Evolutionary conservation across 306 rosid species (phyloP).

Genomic region (Bauhinia variegata): DNA sequence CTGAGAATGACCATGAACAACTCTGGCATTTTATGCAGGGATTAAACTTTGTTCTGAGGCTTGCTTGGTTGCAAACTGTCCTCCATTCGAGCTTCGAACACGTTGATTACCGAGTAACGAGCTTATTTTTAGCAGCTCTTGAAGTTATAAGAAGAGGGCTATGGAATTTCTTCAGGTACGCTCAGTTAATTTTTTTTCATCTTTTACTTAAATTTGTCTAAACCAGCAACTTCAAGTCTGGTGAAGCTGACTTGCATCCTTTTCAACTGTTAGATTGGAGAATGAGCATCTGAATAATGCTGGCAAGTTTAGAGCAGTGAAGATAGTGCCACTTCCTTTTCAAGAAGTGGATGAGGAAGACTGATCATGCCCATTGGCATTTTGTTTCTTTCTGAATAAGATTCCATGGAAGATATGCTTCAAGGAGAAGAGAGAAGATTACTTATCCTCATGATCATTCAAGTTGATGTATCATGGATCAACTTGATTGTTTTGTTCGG

Average conservation of each 20-base stretch:
- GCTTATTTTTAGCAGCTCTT: slow-evolving; percentile 89
- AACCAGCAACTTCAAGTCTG: too few species aligned
- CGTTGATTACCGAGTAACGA: slow-evolving; percentile 81
- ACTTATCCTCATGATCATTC: slow-evolving; percentile 43
- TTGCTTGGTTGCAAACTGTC: slow-evolving; percentile 98
- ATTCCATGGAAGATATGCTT: slow-evolving; percentile 45
- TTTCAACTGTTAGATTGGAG: slow-evolving; percentile 72
- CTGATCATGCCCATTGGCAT: slow-evolving; percentile 58
- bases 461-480: slow-evolving; percentile 58
- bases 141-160: slow-evolving; percentile 94
- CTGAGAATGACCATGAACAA: slow-evolving; percentile 35
- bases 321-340: slow-evolving; percentile 93
- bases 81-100: slow-evolving; percentile 84
- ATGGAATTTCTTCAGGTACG: slow-evolving; percentile 95
- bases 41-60: slow-evolving; percentile 79
- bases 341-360: slow-evolving; percentile 96
- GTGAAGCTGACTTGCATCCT: background rate
- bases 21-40: slow-evolving; percentile 72
- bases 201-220: too few species aligned
- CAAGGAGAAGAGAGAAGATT: slow-evolving; percentile 38
- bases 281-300: slow-evolving; percentile 99
- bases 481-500: slow-evolving; percentile 46
- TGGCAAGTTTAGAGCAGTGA: slow-evolving; percentile 98
- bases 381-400: slow-evolving; percentile 35
- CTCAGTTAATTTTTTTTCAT: background rate